Evolutionary conservation across 805 yeast genomes (phyloP).

Genomic region (Wickerhamiella dianesei): DNA sequence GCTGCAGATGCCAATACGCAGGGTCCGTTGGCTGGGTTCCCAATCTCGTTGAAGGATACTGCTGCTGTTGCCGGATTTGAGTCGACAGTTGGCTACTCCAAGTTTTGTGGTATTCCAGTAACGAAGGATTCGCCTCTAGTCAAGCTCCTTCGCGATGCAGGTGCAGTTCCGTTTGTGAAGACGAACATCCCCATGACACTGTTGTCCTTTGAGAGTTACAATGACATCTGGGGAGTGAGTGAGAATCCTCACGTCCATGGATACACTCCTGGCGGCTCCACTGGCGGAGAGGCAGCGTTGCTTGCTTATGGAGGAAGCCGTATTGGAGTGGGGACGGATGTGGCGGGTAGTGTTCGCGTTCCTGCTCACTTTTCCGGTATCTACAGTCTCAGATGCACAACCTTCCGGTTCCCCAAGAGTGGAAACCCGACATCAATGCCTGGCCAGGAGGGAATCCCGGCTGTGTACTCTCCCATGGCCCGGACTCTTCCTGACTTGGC

Average conservation of each 20-base stretch:
- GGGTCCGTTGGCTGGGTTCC: conserved; percentile 51
- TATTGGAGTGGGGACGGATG: conserved; percentile 42
- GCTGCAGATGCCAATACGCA: conserved; percentile 42
- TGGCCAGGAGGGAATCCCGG: conserved; percentile 31
- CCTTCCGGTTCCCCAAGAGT: conserved; percentile 35
- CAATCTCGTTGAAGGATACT: conserved; percentile 50
- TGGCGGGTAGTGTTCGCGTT: conserved; percentile 41
- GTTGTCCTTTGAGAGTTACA: conserved; percentile 43
- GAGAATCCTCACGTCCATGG: conserved; percentile 37
- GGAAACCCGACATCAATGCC: conserved; percentile 32
- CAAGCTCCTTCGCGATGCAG: conserved; percentile 34
- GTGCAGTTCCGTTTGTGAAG: conserved; percentile 42
- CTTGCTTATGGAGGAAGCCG: conserved; percentile 35
- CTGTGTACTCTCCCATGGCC: conserved; percentile 28
- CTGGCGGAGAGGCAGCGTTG: conserved; percentile 40
- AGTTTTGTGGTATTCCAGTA: conserved; percentile 30
- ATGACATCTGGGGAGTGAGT: conserved; percentile 39
- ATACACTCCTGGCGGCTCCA: conserved; percentile 39
- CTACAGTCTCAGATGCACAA: conserved; percentile 37
- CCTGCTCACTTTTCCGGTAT: conserved; percentile 45
- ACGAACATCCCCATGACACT: conserved; percentile 43
- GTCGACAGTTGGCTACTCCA: conserved; percentile 38
- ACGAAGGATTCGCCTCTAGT: conserved; percentile 30
- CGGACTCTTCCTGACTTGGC: conserved; percentile 37
- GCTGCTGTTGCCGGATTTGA: conserved; percentile 36